Evolutionary conservation across 2,329 filamentous ascomycete species (phyloP), one percentile per base, ranked within the genome.

Genomic region (Aspergillus versicolor): DNA sequence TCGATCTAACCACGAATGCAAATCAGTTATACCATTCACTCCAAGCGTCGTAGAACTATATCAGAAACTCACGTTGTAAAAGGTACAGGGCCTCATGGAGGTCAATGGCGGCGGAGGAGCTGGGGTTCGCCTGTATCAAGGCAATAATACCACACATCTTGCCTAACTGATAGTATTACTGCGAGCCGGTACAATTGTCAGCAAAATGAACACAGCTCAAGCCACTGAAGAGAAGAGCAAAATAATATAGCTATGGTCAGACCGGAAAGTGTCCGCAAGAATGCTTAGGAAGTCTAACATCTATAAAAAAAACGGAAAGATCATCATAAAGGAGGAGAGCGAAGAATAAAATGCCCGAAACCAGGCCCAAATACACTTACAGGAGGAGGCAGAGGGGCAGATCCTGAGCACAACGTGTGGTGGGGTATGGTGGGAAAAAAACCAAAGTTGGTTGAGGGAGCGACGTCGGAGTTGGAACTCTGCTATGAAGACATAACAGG

Each of bases 41-140:
- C 3, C n/a, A 12, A 32, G 6, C 3, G 5, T 19, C 11, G 6
- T n/a, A 32, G 27, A 13, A 6, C 6, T 41, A 13, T 15, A 37
- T 11, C 9, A 7, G 44, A 7, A 47, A 73, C 71, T 72, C 65
- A 74, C 71, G 83, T 71, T 88, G 88, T 9, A 90, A 83, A 65
- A 85, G 85, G 74, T 88, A 90, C n/a, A 90, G 78, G 41, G 83
- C 81, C 73, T 90, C 88, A 70, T 90, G 87, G 42, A 90, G 78
- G 63, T 90, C 87, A 59, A 84, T 79, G 32, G 86, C 87, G 51
- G 75, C 72, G 52, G 77, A 76, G 42, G 75, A 75, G 51, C 77
- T 79, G 60, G 79, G 75, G 65, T 85, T 81, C 60, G 82, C 84
- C 60, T 87, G 79, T 61, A 87, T 84, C 51, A 87, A 73, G 62